Conservation (phyloP, 2,329 filamentous ascomycete species). For the Xylariales sp. region DNA sequence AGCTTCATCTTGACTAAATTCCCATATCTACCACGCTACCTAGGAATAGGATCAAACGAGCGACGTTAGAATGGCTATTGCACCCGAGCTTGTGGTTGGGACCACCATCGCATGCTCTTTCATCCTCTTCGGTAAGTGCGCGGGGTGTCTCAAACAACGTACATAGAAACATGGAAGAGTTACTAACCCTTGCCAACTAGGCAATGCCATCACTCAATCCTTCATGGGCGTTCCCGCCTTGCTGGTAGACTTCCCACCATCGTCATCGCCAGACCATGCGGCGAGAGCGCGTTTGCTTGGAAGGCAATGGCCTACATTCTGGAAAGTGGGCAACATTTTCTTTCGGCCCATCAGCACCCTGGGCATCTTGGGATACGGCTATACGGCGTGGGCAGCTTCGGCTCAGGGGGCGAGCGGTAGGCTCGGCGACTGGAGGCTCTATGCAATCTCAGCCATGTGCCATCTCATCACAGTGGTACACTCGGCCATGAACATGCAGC, state of each 20-base stretch:
- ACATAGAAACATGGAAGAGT: background rate
- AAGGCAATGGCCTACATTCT: slow-evolving; percentile 62
- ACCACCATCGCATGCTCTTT: slow-evolving; percentile 61
- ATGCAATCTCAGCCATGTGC: slow-evolving; percentile 56
- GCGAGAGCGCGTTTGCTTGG: slow-evolving; percentile 58
- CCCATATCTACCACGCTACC: background rate
- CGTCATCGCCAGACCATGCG: slow-evolving; percentile 54
- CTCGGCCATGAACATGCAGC: slow-evolving; percentile 63
- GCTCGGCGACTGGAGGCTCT: slow-evolving; percentile 58
- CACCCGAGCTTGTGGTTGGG: slow-evolving; percentile 54
- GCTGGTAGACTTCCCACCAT: slow-evolving; percentile 58
- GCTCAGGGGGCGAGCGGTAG: slow-evolving; percentile 27
- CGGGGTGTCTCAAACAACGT: background rate
- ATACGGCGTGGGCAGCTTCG: slow-evolving; percentile 53
- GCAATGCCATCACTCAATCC: slow-evolving; percentile 64
- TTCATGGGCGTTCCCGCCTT: slow-evolving; percentile 63
- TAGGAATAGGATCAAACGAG: background rate
- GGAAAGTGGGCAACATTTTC: slow-evolving; percentile 62
- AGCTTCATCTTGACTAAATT: background rate
- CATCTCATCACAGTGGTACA: slow-evolving; percentile 61
- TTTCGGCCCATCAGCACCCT: slow-evolving; percentile 63
- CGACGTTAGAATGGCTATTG: slow-evolving; percentile 17
- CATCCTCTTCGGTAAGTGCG: slow-evolving; percentile 57
- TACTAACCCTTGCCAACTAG: slow-evolving; percentile 44
- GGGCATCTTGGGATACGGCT: slow-evolving; percentile 60